Evolutionary conservation across 352 stramenopile genomes (phyloP).

Genomic region (Blastocystis sp.): DNA sequence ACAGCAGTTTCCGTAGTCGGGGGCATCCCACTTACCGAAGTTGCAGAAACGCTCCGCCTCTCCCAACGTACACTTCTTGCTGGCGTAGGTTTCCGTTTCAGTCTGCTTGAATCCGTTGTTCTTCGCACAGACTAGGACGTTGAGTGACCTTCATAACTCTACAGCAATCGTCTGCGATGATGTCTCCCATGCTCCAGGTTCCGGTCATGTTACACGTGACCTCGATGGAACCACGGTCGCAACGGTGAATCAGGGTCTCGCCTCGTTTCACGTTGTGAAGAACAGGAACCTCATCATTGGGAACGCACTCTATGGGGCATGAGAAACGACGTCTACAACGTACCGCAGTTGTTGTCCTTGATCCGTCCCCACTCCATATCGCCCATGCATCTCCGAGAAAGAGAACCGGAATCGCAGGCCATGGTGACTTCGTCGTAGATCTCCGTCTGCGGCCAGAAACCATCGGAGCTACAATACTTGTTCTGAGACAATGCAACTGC

Average conservation of each 20-base stretch:
- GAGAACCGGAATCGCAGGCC: not conserved
- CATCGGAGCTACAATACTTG: constrained; percentile 19
- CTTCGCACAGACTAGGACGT: not conserved
- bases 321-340: not conserved
- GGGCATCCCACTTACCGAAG: constrained; percentile 5
- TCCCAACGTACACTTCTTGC: constrained; percentile 29
- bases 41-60: constrained; percentile 17
- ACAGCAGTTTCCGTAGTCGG: constrained; percentile 28
- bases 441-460: constrained; percentile 15
- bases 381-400: not conserved
- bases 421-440: not conserved
- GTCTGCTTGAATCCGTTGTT: not conserved
- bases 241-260: not conserved
- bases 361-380: constrained; percentile 42
- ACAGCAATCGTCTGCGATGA: not conserved
- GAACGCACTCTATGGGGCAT: not conserved
- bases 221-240: constrained; percentile 9
- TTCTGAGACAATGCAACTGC: not conserved
- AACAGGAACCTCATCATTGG: not conserved
- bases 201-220: constrained; percentile 44
- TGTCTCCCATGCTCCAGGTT: constrained; percentile 8
- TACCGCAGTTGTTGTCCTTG: not conserved
- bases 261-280: constrained; percentile 5
- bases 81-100: not conserved
- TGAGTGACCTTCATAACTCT: not conserved